Evolutionary conservation across 441 rosid genomes (phyloP).

Genomic region (Euphorbia schlechtendalii): DNA sequence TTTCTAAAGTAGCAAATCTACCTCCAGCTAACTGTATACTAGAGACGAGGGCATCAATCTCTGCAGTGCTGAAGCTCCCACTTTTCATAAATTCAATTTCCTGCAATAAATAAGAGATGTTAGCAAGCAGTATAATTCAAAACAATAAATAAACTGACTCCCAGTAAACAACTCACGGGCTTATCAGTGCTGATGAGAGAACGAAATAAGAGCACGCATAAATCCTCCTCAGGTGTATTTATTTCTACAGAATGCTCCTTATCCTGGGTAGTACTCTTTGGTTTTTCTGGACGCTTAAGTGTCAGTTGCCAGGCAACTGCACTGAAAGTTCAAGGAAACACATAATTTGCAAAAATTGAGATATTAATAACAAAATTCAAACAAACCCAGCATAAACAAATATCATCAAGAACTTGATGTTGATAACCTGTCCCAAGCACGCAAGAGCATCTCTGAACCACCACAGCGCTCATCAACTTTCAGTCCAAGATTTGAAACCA

Average conservation of each 20-base stretch:
- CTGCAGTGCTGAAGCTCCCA: slow-evolving; percentile 65
- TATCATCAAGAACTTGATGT: not conserved
- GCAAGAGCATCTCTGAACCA: slow-evolving; percentile 74
- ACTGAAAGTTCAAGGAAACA: slow-evolving; percentile 35
- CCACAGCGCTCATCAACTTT: slow-evolving; percentile 60
- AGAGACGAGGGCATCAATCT: slow-evolving; percentile 86
- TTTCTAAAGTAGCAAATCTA: slow-evolving; percentile 30
- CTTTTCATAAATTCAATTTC: slow-evolving; percentile 86
- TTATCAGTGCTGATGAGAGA: slow-evolving; percentile 67
- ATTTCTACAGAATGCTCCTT: slow-evolving; percentile 27
- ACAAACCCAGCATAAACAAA: not conserved
- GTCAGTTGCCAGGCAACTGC: slow-evolving; percentile 91
- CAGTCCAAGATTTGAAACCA: slow-evolving; percentile 68
- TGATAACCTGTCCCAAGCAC: slow-evolving; percentile 86
- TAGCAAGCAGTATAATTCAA: slow-evolving; percentile 2
- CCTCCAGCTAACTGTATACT: slow-evolving; percentile 58
- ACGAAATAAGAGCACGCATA: slow-evolving; percentile 70
- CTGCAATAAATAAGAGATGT: slow-evolving; percentile 28
- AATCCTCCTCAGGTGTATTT: slow-evolving; percentile 36
- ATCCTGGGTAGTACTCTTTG: slow-evolving; percentile 31
- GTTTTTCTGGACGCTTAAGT: slow-evolving; percentile 47
- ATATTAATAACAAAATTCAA: slow-evolving; percentile 4
- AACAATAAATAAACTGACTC: slow-evolving; percentile 6
- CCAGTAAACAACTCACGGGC: slow-evolving; percentile 37
- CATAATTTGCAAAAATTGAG: not conserved